Conservation (phyloP, 768 basidiomycete species). For the Suillus placidus region DNA sequence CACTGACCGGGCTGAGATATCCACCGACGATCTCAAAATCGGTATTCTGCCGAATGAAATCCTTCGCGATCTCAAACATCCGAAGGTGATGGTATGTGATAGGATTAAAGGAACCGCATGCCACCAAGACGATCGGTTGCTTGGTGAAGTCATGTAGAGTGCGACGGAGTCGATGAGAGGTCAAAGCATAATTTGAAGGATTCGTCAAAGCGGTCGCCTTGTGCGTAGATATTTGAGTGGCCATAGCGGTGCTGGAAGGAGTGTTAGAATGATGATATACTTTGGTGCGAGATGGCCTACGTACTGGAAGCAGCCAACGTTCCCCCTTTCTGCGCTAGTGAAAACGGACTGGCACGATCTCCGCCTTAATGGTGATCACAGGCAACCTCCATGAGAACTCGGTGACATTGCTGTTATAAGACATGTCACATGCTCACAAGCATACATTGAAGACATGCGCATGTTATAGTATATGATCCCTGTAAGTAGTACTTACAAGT, state of each 20-base stretch:
- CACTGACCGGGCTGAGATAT: conserved; percentile 95
- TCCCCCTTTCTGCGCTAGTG: background rate
- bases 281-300: background rate
- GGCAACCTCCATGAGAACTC: background rate
- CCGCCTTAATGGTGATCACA: background rate
- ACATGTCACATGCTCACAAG: background rate
- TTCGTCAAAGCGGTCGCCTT: conserved; percentile 50
- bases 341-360: background rate
- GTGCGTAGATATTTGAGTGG: conserved; percentile 23
- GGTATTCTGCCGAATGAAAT: conserved; percentile 90
- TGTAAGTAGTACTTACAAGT: no score
- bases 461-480: no score
- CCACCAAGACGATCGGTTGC: conserved; percentile 91
- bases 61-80: conserved; percentile 99
- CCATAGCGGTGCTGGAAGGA: conserved; percentile 27
- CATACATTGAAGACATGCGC: background rate
- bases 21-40: conserved; percentile 93
- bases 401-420: background rate
- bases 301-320: no score
- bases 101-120: conserved; percentile 97
- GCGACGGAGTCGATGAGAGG: conserved; percentile 61
- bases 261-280: conserved; percentile 12
- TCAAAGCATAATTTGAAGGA: conserved; percentile 68
- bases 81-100: conserved; percentile 95
- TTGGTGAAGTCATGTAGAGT: conserved; percentile 63